Base-by-base conservation (phyloP, 2,329 filamentous ascomycete species). In the Colletotrichum orbiculare region DNA sequence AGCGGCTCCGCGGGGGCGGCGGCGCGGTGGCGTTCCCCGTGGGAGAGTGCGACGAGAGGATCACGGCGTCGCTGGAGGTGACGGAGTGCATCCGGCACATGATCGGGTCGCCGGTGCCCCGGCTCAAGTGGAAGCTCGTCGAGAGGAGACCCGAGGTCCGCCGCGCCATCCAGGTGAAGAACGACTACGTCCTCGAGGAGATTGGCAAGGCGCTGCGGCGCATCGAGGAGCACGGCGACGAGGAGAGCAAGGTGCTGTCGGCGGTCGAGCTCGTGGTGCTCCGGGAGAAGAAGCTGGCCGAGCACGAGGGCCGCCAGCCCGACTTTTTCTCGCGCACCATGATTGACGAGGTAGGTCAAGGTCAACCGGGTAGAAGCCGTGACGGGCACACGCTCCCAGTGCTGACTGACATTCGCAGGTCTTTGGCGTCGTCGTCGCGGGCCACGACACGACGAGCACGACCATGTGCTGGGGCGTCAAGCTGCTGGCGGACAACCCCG, bases 401-500 rank as follows among this genome's bases (percentile, higher is more conserved):
- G 33, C 54, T 37, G 17, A 12, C 15, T 15, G 15, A 15, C 15
- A 15, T 15, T 15, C 15, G 15, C 11, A 72, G 71, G 38, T 73
- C 33, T 65, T 75, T 11, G 74, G 74, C 6, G 74, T 72, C 45
- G 66, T 75, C 13, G 60, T 76, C 6, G 74, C 66, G 1, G 74
- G 74, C 4, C 73, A 76, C 46, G 74, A 76, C 25, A 73, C 72
- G 5, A 73, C 71, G 1, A 70, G 71, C 25, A 70, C 73, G 1
- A 67, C 69, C 15, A 53, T 74, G n/a, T 69, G 68, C 8, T 76
- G 74, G 74, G 73, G 71, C 66, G 60, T 73, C 2, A 76, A 67
- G 39, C 42, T 59, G 37, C 67, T 15, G 46, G 64, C 67, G 4
- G 55, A 61, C n/a, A 39, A 64, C 54, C 64, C 55, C 2, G 11